Evolutionary conservation across 768 basidiomycete species (phyloP).

Genomic region (Boletus fagicola): DNA sequence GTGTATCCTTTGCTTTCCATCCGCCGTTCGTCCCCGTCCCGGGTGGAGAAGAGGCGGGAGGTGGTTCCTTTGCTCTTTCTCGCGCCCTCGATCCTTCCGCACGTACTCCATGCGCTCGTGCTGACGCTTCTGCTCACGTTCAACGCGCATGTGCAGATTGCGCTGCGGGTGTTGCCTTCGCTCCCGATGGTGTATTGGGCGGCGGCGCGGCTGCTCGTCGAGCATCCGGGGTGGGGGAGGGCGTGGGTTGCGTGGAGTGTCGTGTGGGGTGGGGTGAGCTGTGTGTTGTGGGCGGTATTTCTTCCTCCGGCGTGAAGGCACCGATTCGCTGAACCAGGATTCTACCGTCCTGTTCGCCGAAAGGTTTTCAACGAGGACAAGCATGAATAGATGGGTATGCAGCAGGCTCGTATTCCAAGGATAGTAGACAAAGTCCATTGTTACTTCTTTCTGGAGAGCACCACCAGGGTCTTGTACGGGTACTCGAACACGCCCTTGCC

Average conservation of each 20-base stretch:
- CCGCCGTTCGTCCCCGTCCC: neutral
- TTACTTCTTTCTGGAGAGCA: constrained; percentile 48
- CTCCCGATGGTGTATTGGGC: constrained; percentile 87
- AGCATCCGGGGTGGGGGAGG: constrained; percentile 46
- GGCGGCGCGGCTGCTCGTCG: constrained; percentile 62
- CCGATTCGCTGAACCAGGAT: neutral
- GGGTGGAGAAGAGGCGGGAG: neutral
- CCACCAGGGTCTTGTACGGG: constrained; percentile 68
- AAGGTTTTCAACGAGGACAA: neutral
- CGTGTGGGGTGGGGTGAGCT: constrained; percentile 68
- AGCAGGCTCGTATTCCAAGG: neutral
- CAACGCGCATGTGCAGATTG: constrained; percentile 84
- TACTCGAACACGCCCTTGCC: constrained; percentile 73
- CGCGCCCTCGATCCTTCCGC: constrained; percentile 51
- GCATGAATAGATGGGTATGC: neutral
- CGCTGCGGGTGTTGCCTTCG: constrained; percentile 70
- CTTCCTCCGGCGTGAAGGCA: constrained; percentile 81
- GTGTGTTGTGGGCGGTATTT: constrained; percentile 80
- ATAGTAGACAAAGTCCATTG: neutral
- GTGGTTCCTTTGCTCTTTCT: constrained; percentile 34
- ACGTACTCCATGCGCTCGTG: constrained; percentile 70
- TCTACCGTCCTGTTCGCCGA: neutral
- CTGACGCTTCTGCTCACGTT: constrained; percentile 67
- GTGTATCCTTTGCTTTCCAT: constrained; percentile 2
- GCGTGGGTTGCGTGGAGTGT: constrained; percentile 78